Percentiles rank a stretch among this genome's conserved stretches.
phyloP scores from a whole-genome alignment of 192 early-diverging fungal species.

The Coemansia sp. region DNA sequence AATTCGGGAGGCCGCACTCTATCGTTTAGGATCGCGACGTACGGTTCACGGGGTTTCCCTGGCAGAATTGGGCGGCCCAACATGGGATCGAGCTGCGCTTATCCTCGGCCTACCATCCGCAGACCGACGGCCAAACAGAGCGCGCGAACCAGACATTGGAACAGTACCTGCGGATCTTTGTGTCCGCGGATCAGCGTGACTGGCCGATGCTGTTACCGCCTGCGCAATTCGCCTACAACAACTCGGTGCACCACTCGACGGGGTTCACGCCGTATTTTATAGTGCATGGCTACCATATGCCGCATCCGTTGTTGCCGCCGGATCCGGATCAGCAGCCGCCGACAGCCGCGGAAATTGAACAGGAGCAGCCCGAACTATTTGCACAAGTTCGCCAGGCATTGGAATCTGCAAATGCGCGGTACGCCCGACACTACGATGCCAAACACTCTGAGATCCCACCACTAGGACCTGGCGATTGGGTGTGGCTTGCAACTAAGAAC shows the following conservation, averaged over 20 bases:
- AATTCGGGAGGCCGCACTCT: neutral
- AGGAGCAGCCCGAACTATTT: neutral
- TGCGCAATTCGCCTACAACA: constrained; percentile 55
- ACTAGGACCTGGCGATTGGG: neutral
- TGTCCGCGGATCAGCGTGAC: constrained; percentile 35
- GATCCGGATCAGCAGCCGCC: neutral
- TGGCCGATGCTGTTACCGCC: constrained; percentile 43
- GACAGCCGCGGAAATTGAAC: neutral
- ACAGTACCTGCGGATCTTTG: constrained; percentile 17
- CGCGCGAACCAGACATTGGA: constrained; percentile 36
- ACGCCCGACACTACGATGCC: neutral
- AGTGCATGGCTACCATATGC: neutral
- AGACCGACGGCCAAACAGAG: constrained; percentile 50
- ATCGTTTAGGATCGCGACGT: neutral
- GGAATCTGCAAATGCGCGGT: neutral
- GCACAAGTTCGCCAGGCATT: neutral
- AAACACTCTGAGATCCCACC: neutral
- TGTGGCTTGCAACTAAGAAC: neutral
- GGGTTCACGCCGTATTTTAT: neutral
- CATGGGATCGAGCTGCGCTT: constrained; percentile 7
- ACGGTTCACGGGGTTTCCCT: neutral
- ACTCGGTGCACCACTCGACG: neutral
- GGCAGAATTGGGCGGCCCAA: neutral
- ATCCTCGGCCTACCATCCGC: constrained; percentile 42
- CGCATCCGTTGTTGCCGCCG: neutral